A percentile compares a stretch with the other conserved stretches of the same genome.
Conservation (phyloP, 2,329 filamentous ascomycete genomes). For the Mycosphaerella sp. region DNA sequence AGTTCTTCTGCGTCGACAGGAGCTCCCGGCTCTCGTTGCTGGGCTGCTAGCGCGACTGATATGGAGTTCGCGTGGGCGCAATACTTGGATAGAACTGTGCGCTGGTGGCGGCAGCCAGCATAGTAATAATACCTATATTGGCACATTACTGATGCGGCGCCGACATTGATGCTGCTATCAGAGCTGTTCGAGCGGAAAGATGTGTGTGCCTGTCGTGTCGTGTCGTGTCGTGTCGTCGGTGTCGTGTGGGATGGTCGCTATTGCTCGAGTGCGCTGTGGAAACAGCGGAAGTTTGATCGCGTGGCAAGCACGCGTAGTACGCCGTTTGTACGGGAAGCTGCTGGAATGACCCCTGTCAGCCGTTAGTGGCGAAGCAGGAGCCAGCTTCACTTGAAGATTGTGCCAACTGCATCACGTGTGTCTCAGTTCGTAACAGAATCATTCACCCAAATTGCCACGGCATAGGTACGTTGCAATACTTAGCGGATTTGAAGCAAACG, state of each 20-base stretch:
- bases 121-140: constrained; percentile 31
- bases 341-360: background rate
- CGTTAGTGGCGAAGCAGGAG: background rate
- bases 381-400: background rate
- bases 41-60: background rate
- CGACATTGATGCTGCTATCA: constrained; percentile 9
- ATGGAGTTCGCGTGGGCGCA: constrained; percentile 19
- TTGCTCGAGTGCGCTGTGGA: constrained; percentile 1
- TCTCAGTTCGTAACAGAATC: no score
- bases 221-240: background rate
- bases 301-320: constrained; percentile 6
- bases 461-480: background rate
- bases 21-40: constrained; percentile 2
- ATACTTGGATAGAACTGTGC: constrained; percentile 25
- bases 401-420: no score
- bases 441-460: no score
- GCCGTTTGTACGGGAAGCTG: background rate
- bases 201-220: background rate
- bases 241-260: constrained; percentile 1
- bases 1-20: constrained; percentile 1
- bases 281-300: background rate
- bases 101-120: constrained; percentile 28
- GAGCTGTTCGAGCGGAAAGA: background rate
- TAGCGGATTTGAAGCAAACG: background rate
- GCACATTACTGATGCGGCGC: constrained; percentile 26